Conservation (phyloP, 169 alveolate genomes). For the Cryptosporidium meleagridis region DNA sequence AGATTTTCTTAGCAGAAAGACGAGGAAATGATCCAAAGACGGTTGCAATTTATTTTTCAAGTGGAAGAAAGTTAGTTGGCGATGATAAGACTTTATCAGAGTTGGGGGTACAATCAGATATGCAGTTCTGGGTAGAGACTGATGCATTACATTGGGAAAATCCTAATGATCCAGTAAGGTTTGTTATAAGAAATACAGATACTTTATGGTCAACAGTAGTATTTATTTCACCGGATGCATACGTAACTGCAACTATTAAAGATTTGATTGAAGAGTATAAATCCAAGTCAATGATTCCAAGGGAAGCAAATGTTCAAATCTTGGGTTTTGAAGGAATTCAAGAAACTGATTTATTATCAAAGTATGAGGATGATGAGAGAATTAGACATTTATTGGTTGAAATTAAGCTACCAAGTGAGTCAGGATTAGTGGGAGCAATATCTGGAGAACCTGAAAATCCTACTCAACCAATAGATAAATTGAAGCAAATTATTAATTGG, state of each 20-base stretch:
- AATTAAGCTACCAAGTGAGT: slow-evolving; percentile 52
- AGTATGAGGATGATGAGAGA: slow-evolving; percentile 70
- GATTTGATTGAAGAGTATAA: slow-evolving; percentile 67
- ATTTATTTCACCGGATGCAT: slow-evolving; percentile 68
- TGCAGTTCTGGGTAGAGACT: slow-evolving; percentile 73
- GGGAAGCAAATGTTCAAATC: slow-evolving; percentile 64
- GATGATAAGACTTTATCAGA: slow-evolving; percentile 56
- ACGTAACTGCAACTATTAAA: slow-evolving; percentile 58
- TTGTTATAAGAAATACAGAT: slow-evolving; percentile 71
- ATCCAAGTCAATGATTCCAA: slow-evolving; percentile 57
- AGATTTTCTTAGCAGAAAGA: slow-evolving; percentile 56
- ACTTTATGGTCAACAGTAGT: slow-evolving; percentile 69
- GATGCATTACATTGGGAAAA: slow-evolving; percentile 66
- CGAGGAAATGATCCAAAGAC: slow-evolving; percentile 59
- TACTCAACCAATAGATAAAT: slow-evolving; percentile 59
- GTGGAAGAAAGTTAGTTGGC: slow-evolving; percentile 50
- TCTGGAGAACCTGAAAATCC: slow-evolving; percentile 52
- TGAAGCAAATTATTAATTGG: slow-evolving; percentile 66
- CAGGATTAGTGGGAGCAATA: slow-evolving; percentile 53
- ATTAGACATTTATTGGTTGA: slow-evolving; percentile 69
- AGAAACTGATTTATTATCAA: slow-evolving; percentile 63
- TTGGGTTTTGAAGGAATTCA: slow-evolving; percentile 47
- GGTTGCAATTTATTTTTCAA: slow-evolving; percentile 62
- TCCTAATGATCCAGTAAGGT: slow-evolving; percentile 67
- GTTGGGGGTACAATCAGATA: slow-evolving; percentile 61